Base-by-base conservation (phyloP, 1,284 basidiomycete genomes). In the Ganoderma meredithae region DNA sequence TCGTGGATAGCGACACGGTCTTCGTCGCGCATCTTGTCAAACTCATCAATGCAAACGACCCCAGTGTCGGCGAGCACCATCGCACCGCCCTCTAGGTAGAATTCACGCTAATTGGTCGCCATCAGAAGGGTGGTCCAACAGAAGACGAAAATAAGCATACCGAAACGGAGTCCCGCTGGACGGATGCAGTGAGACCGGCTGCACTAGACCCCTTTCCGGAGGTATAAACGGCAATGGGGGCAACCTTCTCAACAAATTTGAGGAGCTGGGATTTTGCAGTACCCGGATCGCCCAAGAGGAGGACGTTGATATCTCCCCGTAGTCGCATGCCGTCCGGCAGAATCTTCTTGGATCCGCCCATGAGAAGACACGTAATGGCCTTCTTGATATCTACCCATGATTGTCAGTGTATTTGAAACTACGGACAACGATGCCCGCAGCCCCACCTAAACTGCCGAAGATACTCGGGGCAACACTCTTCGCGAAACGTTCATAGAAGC, bases 11-110 rank as follows among this genome's bases (percentile, higher is more conserved):
- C 98, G 1, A 99, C 98, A 69, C 98, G 91, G 78, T 99, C 98
- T 80, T 99, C 97, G 77, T 99, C 98, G 39, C 97, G 87, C 98
- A 99, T 99, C 86, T 99, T 99, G 84, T 99, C 98, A 76, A 99
- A 99, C 80, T 99, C 98, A 78, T 99, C 98, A 77, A 99, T 99
- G 79, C 98, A 99, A 25, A 99, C 98, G 17, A 99, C 97, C 36
- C 98, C 98, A 4, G 95, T 96, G 78, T 99, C 98, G 0, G 98
- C 98, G 39, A 99, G 88, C 10, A 99, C 98, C 98, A 99, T 99
- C 0, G 98, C 98, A 36, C 98, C 98, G 6, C 98, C 98, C 84
- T 99, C 98, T 10, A 99, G 88, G 81, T 97, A 99, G 80, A 99
- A 99, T 79, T 99, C 98, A 59, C 98, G 90, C 95, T 97, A 73